Percentiles rank a stretch among this genome's conserved stretches.
These are phyloP conservation scores for Cucurbita moschata DNA, from an alignment of 306 rosid species.

Conservation along the genomic window DNA sequence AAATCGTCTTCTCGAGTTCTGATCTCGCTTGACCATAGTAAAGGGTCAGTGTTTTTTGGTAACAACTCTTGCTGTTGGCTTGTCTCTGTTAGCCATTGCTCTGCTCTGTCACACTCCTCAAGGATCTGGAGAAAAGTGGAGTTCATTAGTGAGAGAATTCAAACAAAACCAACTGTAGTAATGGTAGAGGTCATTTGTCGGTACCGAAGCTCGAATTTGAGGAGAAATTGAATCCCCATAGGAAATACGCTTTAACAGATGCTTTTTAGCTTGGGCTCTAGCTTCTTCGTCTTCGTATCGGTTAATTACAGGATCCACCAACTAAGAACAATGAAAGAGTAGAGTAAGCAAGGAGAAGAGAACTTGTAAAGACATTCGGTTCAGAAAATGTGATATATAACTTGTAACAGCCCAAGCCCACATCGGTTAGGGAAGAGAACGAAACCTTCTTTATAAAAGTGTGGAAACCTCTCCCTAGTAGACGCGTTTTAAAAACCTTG, in stretches of 20 bases:
- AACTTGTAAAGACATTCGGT: background rate
- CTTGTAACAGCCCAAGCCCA: background rate
- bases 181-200: slow-evolving; percentile 3
- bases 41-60: slow-evolving; percentile 53
- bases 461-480: no score
- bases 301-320: slow-evolving; percentile 59
- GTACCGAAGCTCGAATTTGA: slow-evolving; percentile 25
- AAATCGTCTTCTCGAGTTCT: slow-evolving; percentile 38
- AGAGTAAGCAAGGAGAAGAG: slow-evolving; percentile 9
- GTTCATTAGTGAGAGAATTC: background rate
- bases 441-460: no score
- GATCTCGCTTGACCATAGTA: slow-evolving; percentile 52
- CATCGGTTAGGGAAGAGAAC: no score
- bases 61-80: slow-evolving; percentile 45
- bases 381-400: slow-evolving; percentile 1
- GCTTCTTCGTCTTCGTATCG: slow-evolving; percentile 56
- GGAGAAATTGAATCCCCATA: slow-evolving; percentile 23
- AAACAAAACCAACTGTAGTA: background rate
- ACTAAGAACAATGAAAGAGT: slow-evolving; percentile 23
- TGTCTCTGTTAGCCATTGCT: slow-evolving; percentile 68
- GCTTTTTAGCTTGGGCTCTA: slow-evolving; percentile 40
- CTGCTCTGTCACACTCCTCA: slow-evolving; percentile 46
- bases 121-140: slow-evolving; percentile 21
- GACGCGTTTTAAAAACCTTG: no score
- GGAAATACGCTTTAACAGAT: slow-evolving; percentile 24